phyloP scores from a whole-genome alignment of 2,329 filamentous ascomycete genomes.

The Dothistroma pini region DNA sequence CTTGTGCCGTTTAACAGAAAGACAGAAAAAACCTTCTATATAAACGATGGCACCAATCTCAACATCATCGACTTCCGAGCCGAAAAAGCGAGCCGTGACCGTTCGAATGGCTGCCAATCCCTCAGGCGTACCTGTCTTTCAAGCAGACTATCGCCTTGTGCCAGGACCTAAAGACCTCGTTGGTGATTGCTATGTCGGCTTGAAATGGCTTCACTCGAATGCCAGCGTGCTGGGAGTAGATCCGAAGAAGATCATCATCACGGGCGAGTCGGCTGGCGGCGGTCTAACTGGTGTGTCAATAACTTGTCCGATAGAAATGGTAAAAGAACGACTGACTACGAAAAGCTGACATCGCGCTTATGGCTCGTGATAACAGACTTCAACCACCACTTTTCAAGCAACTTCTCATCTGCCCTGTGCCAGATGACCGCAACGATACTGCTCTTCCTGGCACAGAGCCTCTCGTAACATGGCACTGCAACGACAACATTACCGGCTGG shows the following conservation, averaged over 20 bases:
- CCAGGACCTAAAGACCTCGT: slow-evolving; percentile 15
- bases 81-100: too few relatives aligned
- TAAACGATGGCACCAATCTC: too few relatives aligned
- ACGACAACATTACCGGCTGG: slow-evolving; percentile 43
- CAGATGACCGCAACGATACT: slow-evolving; percentile 42
- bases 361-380: slow-evolving; percentile 24
- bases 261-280: slow-evolving; percentile 18
- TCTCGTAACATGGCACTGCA: slow-evolving; percentile 37
- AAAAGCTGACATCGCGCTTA: slow-evolving; percentile 20
- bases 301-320: background rate
- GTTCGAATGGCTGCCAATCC: too few relatives aligned
- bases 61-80: too few relatives aligned
- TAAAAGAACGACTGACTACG: background rate
- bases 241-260: slow-evolving; percentile 14
- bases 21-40: too few relatives aligned
- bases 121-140: background rate
- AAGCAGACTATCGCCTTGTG: slow-evolving; percentile 10
- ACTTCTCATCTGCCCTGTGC: slow-evolving; percentile 46
- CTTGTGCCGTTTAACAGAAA: too few relatives aligned
- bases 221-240: slow-evolving; percentile 14
- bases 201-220: slow-evolving; percentile 17
- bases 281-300: slow-evolving; percentile 9
- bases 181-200: slow-evolving; percentile 18
- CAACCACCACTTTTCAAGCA: slow-evolving; percentile 28
- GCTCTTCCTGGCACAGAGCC: slow-evolving; percentile 35